Evolutionary conservation across 2,329 filamentous ascomycete species (phyloP).

Genomic region (Fusarium sp.): DNA sequence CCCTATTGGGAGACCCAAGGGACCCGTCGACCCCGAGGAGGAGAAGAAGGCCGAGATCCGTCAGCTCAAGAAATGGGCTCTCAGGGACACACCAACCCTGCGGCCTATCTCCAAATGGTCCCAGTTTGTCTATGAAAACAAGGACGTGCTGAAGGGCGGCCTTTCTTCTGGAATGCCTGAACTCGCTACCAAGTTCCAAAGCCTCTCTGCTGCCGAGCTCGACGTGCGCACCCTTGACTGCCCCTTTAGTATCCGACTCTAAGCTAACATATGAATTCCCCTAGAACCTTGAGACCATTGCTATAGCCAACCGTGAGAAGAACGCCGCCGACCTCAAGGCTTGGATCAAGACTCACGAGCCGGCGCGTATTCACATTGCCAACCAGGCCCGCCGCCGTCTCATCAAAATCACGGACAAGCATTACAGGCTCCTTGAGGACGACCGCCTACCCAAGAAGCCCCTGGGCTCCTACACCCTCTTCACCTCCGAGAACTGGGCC

Average conservation of each 20-base stretch:
- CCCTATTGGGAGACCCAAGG: constrained; percentile 45
- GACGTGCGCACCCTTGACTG: constrained; percentile 53
- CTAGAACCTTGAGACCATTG: constrained; percentile 49
- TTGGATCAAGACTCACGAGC: constrained; percentile 61
- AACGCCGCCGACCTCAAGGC: constrained; percentile 56
- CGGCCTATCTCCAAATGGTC: constrained; percentile 51
- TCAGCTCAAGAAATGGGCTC: constrained; percentile 54
- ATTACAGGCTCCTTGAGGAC: constrained; percentile 55
- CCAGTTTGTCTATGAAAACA: constrained; percentile 52
- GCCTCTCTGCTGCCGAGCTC: constrained; percentile 53
- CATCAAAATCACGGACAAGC: constrained; percentile 51
- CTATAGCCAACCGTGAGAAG: constrained; percentile 53
- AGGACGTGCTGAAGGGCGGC: constrained; percentile 12
- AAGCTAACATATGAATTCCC: constrained; percentile 1
- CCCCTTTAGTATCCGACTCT: neutral
- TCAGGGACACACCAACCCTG: constrained; percentile 54
- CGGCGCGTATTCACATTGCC: constrained; percentile 56
- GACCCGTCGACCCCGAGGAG: constrained; percentile 50
- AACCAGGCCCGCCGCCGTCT: constrained; percentile 58
- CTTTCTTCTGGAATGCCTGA: constrained; percentile 40
- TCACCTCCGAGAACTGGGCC: constrained; percentile 52
- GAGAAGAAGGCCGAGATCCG: constrained; percentile 45
- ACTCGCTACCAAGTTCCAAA: constrained; percentile 52
- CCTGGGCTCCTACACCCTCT: constrained; percentile 50
- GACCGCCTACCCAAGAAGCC: constrained; percentile 59